Conservation (phyloP, 2,329 filamentous ascomycete genomes). For the Sporothrix brunneoviolacea region DNA sequence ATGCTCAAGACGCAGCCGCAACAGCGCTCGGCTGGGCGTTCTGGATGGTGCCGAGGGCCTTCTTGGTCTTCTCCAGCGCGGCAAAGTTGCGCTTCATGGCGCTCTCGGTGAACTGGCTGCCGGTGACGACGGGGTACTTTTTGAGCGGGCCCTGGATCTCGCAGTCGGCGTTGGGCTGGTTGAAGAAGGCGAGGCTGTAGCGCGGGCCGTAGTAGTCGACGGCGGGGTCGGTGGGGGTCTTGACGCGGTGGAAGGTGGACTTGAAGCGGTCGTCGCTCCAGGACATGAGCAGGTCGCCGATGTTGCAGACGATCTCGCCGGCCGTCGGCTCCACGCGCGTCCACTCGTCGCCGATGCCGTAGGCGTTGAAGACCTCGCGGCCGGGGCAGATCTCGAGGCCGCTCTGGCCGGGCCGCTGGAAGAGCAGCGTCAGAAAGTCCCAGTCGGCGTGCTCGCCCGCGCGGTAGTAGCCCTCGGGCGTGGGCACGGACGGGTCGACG, state of each 20-base stretch:
- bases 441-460: slow-evolving; percentile 54
- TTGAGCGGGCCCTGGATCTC: slow-evolving; percentile 47
- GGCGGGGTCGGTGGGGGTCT: slow-evolving; percentile 45
- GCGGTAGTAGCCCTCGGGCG: slow-evolving; percentile 36
- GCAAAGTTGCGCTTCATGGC: no score
- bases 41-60: no score
- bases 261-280: slow-evolving; percentile 65
- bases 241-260: slow-evolving; percentile 58
- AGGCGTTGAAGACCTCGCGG: slow-evolving; percentile 46
- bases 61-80: no score
- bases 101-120: slow-evolving; percentile 47
- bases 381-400: slow-evolving; percentile 54
- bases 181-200: slow-evolving; percentile 60
- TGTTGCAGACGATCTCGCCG: slow-evolving; percentile 51
- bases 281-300: slow-evolving; percentile 60
- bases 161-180: slow-evolving; percentile 46
- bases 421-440: slow-evolving; percentile 52
- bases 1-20: no score
- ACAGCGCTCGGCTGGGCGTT: no score
- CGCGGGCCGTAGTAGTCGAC: slow-evolving; percentile 53
- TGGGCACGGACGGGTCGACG: slow-evolving; percentile 15
- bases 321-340: slow-evolving; percentile 42
- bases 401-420: slow-evolving; percentile 47
- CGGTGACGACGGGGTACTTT: slow-evolving; percentile 50
- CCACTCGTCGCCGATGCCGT: slow-evolving; percentile 49